phyloP scores from a whole-genome alignment of 2,329 filamentous ascomycete genomes.

The Aspergillus brasiliensis region DNA sequence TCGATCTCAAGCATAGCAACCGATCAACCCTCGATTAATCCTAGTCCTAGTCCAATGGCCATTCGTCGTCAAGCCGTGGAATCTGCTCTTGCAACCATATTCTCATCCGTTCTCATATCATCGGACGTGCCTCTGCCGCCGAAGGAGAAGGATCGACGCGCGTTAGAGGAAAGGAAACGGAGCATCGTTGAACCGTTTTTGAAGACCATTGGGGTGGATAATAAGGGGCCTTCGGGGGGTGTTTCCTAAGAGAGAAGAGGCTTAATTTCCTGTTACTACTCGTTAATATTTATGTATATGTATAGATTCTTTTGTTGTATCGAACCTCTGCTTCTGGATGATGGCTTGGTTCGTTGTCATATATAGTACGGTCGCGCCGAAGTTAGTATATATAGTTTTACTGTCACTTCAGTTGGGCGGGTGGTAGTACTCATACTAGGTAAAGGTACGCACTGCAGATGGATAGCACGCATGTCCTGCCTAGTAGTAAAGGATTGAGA shows the following conservation, averaged over 20 bases:
- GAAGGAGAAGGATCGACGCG: slow-evolving; percentile 62
- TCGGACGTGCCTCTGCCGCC: slow-evolving; percentile 37
- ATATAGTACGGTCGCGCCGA: no score
- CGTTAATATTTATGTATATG: slow-evolving; percentile 1
- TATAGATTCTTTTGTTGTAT: not conserved
- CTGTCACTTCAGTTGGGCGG: no score
- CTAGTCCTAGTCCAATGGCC: slow-evolving; percentile 45
- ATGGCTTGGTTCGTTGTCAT: no score
- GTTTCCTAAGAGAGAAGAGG: slow-evolving; percentile 11
- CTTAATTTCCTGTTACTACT: not conserved
- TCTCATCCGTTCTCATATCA: slow-evolving; percentile 66
- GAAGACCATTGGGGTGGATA: slow-evolving; percentile 41
- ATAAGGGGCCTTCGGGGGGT: slow-evolving; percentile 36
- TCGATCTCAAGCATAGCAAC: slow-evolving; percentile 32
- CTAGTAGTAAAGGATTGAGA: no score
- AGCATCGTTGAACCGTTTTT: slow-evolving; percentile 73
- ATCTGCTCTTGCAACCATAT: slow-evolving; percentile 64
- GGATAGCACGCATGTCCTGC: no score
- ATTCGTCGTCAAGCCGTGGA: slow-evolving; percentile 63
- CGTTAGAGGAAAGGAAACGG: slow-evolving; percentile 64
- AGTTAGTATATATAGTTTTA: no score
- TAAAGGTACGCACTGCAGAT: no score
- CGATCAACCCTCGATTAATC: slow-evolving; percentile 30
- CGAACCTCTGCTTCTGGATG: no score
- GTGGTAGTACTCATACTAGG: no score